Evolutionary conservation across 371 early-diverging fungal genomes (phyloP).

Genomic region (Gilbertella persicaria): DNA sequence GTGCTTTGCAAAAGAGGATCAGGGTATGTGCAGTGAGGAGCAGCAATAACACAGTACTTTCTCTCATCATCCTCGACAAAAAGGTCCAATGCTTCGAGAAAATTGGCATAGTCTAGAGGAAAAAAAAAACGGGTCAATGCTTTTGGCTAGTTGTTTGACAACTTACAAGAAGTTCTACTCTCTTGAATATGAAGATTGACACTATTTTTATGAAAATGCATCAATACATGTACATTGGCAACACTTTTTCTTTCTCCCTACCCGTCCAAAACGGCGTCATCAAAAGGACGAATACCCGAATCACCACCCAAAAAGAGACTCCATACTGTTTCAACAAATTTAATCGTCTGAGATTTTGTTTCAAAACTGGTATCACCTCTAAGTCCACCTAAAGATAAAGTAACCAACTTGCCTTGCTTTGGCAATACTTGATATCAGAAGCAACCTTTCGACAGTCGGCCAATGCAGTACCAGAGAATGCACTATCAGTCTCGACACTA

Average conservation of each 20-base stretch:
- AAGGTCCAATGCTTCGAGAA: conserved; percentile 48
- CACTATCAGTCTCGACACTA: conserved; percentile 42
- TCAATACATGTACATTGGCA: not conserved
- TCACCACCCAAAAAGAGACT: conserved; percentile 60
- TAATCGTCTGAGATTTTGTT: conserved; percentile 36
- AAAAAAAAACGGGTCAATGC: not conserved
- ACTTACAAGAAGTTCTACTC: conserved; percentile 50
- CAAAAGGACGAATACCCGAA: conserved; percentile 57
- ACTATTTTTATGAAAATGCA: conserved; percentile 20
- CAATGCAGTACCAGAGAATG: conserved; percentile 51
- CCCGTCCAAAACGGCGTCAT: conserved; percentile 64
- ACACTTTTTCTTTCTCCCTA: conserved; percentile 15
- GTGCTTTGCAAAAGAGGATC: conserved; percentile 59
- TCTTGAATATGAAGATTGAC: conserved; percentile 65
- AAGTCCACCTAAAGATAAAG: conserved; percentile 62
- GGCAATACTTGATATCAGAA: conserved; percentile 58
- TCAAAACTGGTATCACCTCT: conserved; percentile 53
- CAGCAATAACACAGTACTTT: conserved; percentile 69
- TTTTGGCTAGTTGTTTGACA: not conserved
- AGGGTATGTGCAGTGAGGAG: conserved; percentile 78
- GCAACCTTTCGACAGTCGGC: conserved; percentile 55
- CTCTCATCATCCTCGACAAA: conserved; percentile 33
- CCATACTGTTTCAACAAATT: conserved; percentile 61
- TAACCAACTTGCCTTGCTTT: conserved; percentile 56
- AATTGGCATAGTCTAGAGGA: conserved; percentile 63